Evolutionary conservation across 352 stramenopile species (phyloP).

Genomic region (Pythium angustatum): DNA sequence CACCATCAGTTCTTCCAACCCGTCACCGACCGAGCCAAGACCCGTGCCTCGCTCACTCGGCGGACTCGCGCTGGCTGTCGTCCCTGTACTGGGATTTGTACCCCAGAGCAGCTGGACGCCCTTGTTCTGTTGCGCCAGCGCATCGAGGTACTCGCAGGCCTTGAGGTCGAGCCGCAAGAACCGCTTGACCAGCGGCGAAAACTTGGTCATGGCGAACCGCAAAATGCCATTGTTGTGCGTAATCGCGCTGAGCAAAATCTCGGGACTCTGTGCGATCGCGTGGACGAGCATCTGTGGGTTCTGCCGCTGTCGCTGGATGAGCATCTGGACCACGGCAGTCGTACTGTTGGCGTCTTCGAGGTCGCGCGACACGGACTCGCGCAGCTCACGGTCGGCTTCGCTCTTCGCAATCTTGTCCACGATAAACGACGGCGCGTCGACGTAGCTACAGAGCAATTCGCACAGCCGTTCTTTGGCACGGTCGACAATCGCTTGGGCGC

Average conservation of each 20-base stretch:
- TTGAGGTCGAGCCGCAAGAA: constrained; percentile 68
- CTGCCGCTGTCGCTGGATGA: constrained; percentile 57
- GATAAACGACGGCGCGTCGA: constrained; percentile 46
- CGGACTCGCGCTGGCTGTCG: neutral
- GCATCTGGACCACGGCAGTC: constrained; percentile 39
- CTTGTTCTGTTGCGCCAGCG: constrained; percentile 46
- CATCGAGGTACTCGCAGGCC: constrained; percentile 55
- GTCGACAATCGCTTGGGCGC: neutral
- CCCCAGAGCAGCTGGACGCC: constrained; percentile 68
- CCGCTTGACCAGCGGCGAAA: constrained; percentile 56
- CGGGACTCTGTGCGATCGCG: constrained; percentile 60
- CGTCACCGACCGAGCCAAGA: constrained; percentile 2
- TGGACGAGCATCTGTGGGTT: constrained; percentile 60
- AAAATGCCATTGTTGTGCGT: constrained; percentile 68
- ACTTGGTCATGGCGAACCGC: constrained; percentile 71
- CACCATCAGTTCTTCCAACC: constrained; percentile 1
- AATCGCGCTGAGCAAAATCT: constrained; percentile 65
- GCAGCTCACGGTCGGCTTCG: constrained; percentile 28
- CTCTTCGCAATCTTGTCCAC: constrained; percentile 48
- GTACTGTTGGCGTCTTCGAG: constrained; percentile 28
- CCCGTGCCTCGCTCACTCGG: neutral
- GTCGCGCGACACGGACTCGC: constrained; percentile 30
- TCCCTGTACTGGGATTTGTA: constrained; percentile 15
- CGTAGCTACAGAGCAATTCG: constrained; percentile 46
- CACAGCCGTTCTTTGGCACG: constrained; percentile 36